phyloP scores from a whole-genome alignment of 1,139 yeast species.

The Pichia sp. region DNA sequence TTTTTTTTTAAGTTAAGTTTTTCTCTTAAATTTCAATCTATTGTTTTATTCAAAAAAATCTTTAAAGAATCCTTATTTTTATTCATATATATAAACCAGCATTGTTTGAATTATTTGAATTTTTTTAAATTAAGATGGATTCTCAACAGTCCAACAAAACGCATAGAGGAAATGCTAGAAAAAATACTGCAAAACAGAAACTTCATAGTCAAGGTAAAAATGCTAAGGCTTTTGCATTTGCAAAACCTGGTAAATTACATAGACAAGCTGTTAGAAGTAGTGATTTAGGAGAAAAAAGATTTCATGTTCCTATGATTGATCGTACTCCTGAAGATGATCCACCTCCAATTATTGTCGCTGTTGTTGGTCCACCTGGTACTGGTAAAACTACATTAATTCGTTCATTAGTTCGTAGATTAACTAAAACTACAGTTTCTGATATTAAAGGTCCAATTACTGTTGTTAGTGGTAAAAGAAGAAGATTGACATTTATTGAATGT shows the following conservation, averaged over 20 bases:
- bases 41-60: no score
- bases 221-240: constrained; percentile 90
- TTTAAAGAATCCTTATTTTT: no score
- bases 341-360: constrained; percentile 93
- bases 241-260: constrained; percentile 85
- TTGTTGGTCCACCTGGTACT: constrained; percentile 98
- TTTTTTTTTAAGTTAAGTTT: no score
- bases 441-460: constrained; percentile 95
- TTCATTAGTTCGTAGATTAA: constrained; percentile 77
- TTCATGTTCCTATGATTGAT: constrained; percentile 97
- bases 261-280: constrained; percentile 78
- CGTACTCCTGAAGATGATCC: constrained; percentile 97
- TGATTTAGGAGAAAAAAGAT: constrained; percentile 72
- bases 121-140: constrained; percentile 17
- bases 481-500: constrained; percentile 90
- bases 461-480: constrained; percentile 92
- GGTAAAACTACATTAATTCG: constrained; percentile 93
- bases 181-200: constrained; percentile 72
- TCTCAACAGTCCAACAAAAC: constrained; percentile 35
- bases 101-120: no score
- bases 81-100: no score
- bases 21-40: no score
- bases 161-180: constrained; percentile 45
- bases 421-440: constrained; percentile 82
- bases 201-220: constrained; percentile 87